Evolutionary conservation across 164 flowering plant genomes (phyloP).

Genomic region (Vitis labrusca): DNA sequence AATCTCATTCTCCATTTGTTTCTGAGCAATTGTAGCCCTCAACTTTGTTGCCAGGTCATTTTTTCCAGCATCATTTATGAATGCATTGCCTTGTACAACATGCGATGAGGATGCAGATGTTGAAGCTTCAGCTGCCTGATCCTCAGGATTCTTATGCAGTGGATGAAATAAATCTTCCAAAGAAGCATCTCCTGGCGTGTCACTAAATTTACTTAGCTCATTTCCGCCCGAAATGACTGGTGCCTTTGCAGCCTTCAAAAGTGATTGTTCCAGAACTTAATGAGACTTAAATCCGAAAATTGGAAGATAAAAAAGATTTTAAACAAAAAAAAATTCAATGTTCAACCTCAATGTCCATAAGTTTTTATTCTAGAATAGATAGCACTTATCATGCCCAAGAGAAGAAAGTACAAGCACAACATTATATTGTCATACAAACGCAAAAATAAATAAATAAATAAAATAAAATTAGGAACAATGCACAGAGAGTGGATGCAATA

Average conservation of each 20-base stretch:
- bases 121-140: slow-evolving; percentile 64
- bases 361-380: too few species aligned
- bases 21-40: slow-evolving; percentile 87
- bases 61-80: slow-evolving; percentile 54
- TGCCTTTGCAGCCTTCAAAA: slow-evolving; percentile 55
- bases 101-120: slow-evolving; percentile 70
- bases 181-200: slow-evolving; percentile 92
- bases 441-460: too few species aligned
- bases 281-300: background rate
- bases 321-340: background rate
- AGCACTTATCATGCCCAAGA: too few species aligned
- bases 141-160: slow-evolving; percentile 48
- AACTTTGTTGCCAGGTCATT: slow-evolving; percentile 79
- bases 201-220: slow-evolving; percentile 92
- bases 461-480: too few species aligned
- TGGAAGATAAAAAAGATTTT: background rate
- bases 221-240: slow-evolving; percentile 41
- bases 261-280: slow-evolving; percentile 8
- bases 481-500: too few species aligned
- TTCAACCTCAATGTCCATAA: too few species aligned
- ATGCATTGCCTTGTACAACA: slow-evolving; percentile 34
- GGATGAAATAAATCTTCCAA: slow-evolving; percentile 96
- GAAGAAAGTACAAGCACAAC: too few species aligned
- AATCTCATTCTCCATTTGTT: slow-evolving; percentile 75
- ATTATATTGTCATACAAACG: too few species aligned